Evolutionary conservation across 1,284 basidiomycete species (phyloP).

Genomic region (Xerocomus cyaneibrunnescens): DNA sequence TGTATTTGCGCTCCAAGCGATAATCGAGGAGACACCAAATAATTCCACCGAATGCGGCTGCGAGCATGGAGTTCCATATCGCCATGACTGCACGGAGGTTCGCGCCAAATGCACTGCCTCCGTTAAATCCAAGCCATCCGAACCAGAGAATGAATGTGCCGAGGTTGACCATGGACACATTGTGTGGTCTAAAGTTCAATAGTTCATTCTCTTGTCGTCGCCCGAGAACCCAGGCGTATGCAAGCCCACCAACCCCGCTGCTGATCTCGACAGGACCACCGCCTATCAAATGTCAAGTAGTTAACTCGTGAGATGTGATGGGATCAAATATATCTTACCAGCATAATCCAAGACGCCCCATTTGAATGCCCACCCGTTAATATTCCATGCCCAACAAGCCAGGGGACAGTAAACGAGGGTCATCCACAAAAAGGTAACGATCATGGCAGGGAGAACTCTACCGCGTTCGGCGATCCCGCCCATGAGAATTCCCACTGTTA

Average conservation of each 20-base stretch:
- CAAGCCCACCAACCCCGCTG: slow-evolving; percentile 84
- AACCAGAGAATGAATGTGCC: slow-evolving; percentile 93
- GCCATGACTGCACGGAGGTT: slow-evolving; percentile 88
- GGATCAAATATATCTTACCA: slow-evolving; percentile 39
- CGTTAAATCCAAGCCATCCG: slow-evolving; percentile 76
- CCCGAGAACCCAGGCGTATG: slow-evolving; percentile 84
- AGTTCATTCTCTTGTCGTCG: slow-evolving; percentile 77
- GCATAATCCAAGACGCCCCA: slow-evolving; percentile 92
- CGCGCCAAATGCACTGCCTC: slow-evolving; percentile 84
- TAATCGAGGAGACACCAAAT: slow-evolving; percentile 92
- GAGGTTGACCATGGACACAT: slow-evolving; percentile 86
- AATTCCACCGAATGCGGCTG: slow-evolving; percentile 74
- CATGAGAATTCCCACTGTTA: slow-evolving; percentile 74
- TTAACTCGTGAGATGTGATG: background rate
- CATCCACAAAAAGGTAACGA: slow-evolving; percentile 87
- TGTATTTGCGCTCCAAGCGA: slow-evolving; percentile 77
- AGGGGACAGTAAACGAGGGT: slow-evolving; percentile 84
- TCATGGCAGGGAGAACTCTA: slow-evolving; percentile 83
- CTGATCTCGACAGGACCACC: slow-evolving; percentile 94
- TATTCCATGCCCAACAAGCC: slow-evolving; percentile 75
- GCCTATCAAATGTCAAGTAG: slow-evolving; percentile 42
- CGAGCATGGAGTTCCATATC: slow-evolving; percentile 86
- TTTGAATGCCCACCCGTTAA: slow-evolving; percentile 84
- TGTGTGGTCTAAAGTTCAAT: slow-evolving; percentile 90
- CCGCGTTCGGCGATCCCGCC: slow-evolving; percentile 88